phyloP scores from a whole-genome alignment of 208 protist genomes.

The Crithidia acanthocephali region DNA sequence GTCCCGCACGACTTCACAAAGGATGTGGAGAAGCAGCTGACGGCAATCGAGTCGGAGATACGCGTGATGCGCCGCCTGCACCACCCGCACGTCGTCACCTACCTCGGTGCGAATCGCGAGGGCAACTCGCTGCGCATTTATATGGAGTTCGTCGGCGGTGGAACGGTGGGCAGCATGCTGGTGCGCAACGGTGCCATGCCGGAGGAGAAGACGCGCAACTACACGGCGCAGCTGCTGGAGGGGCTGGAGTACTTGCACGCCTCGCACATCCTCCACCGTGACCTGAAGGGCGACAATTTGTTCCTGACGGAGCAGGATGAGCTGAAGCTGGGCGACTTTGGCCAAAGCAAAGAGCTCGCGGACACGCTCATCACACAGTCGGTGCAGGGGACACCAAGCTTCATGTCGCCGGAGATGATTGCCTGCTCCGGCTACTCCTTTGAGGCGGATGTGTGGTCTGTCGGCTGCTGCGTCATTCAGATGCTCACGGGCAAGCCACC shows the following conservation, averaged over 20 bases:
- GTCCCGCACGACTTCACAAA: conserved; percentile 83
- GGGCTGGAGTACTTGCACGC: conserved; percentile 92
- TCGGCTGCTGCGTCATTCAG: conserved; percentile 92
- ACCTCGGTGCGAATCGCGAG: conserved; percentile 78
- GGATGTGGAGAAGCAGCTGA: conserved; percentile 81
- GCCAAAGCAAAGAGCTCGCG: conserved; percentile 87
- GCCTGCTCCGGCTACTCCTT: conserved; percentile 87
- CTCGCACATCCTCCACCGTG: conserved; percentile 87
- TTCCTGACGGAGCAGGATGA: conserved; percentile 79
- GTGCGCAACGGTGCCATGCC: conserved; percentile 60
- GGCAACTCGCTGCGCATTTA: conserved; percentile 87
- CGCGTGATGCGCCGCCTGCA: conserved; percentile 91
- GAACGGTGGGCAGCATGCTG: conserved; percentile 76
- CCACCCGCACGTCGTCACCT: conserved; percentile 92
- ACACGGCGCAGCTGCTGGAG: conserved; percentile 84
- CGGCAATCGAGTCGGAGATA: conserved; percentile 89
- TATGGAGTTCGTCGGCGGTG: conserved; percentile 92
- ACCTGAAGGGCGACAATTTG: conserved; percentile 94
- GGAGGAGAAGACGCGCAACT: conserved; percentile 70
- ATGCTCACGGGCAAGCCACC: conserved; percentile 91
- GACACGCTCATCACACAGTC: conserved; percentile 85
- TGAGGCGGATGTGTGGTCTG: conserved; percentile 92
- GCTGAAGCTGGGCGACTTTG: conserved; percentile 92
- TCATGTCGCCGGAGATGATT: conserved; percentile 95
- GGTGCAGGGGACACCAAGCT: conserved; percentile 92